Conservation (phyloP, 2,329 filamentous ascomycete genomes). For the Cladosporium sp. region DNA sequence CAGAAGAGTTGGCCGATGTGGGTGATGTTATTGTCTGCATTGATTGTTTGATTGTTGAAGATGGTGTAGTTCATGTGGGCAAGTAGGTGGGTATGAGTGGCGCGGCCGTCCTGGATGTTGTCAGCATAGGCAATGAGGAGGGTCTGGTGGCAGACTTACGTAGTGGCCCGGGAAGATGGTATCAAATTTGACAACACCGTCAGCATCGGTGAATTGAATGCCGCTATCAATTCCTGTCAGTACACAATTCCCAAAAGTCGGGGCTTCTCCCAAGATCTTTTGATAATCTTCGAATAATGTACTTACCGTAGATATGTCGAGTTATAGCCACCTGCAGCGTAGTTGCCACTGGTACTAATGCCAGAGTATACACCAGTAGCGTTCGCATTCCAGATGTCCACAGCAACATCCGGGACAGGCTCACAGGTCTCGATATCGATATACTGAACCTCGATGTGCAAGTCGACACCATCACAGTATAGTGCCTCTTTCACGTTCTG, state of each 20-base stretch:
- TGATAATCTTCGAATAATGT: background rate
- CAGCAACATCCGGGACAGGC: constrained; percentile 35
- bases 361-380: constrained; percentile 44
- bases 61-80: constrained; percentile 33
- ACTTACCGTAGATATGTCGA: constrained; percentile 32
- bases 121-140: background rate
- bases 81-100: constrained; percentile 37
- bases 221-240: constrained; percentile 17
- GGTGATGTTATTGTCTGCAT: constrained; percentile 47
- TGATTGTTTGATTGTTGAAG: constrained; percentile 46
- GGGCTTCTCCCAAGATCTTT: no score
- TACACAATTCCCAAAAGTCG: no score
- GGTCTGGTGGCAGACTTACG: background rate
- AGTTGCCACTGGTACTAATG: constrained; percentile 30
- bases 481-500: constrained; percentile 38
- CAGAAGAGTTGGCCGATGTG: constrained; percentile 63
- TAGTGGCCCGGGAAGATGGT: constrained; percentile 41
- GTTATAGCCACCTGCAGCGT: constrained; percentile 28
- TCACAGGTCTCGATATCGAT: constrained; percentile 40
- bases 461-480: constrained; percentile 30
- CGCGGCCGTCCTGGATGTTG: constrained; percentile 24
- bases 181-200: constrained; percentile 37
- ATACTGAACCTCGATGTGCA: constrained; percentile 40
- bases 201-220: constrained; percentile 35
- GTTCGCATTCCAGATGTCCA: constrained; percentile 46